phyloP scores from a whole-genome alignment of 2,329 filamentous ascomycete genomes.

The Pestalotiopsis sp. region DNA sequence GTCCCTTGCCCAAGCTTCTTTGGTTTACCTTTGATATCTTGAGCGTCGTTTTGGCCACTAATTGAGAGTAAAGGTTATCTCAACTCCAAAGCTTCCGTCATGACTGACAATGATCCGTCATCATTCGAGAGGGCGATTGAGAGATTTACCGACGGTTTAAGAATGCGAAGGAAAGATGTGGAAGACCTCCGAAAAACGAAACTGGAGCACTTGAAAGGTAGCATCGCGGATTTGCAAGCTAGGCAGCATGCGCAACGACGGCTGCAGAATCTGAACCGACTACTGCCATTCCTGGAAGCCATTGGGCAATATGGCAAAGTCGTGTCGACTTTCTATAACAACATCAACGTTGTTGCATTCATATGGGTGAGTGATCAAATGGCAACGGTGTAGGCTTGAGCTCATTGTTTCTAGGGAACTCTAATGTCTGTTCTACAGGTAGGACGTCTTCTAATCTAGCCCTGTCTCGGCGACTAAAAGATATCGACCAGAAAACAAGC shows the following conservation, averaged over 20 bases:
- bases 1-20: no score
- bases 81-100: background rate
- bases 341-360: conserved; percentile 23
- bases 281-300: conserved; percentile 24
- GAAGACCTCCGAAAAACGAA: conserved; percentile 1
- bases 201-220: background rate
- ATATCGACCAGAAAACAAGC: background rate
- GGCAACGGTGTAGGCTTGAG: background rate
- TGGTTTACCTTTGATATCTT: no score
- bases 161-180: background rate
- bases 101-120: background rate
- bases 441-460: background rate
- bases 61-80: no score
- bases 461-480: conserved; percentile 5
- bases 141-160: background rate
- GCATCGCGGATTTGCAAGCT: background rate
- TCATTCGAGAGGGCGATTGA: background rate
- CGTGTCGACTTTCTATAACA: conserved; percentile 23
- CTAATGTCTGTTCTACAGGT: conserved; percentile 23
- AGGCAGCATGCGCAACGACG: conserved; percentile 4
- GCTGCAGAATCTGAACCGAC: conserved; percentile 4
- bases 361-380: conserved; percentile 24
- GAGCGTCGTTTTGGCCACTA: no score
- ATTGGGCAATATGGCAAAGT: conserved; percentile 27
- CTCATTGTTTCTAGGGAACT: conserved; percentile 14